A percentile compares a stretch with the other conserved stretches of the same genome.
These are phyloP conservation scores for Fusarium palustre DNA, from an alignment of 2,329 filamentous ascomycete genomes.

Conservation along the genomic window DNA sequence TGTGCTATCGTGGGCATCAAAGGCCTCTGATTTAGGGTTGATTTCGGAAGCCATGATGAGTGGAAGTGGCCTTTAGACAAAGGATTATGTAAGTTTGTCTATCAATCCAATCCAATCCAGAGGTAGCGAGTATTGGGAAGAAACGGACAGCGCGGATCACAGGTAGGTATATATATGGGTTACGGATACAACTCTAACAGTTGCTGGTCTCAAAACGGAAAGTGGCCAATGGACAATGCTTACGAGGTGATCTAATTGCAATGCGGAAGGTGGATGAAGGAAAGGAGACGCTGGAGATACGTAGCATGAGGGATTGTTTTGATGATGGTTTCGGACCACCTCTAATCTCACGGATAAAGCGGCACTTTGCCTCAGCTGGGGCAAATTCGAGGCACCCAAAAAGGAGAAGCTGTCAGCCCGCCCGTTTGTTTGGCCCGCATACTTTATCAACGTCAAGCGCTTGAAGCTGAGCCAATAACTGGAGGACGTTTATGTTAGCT, in stretches of 20 bases:
- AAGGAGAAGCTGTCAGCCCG: conserved; percentile 4
- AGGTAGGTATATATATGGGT: conserved; percentile 23
- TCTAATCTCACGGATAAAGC: conserved; percentile 36
- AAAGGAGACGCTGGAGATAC: conserved; percentile 19
- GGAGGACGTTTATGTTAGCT: background rate
- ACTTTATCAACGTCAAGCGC: background rate
- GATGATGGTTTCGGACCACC: conserved; percentile 6
- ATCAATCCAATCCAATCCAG: background rate
- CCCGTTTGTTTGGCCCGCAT: conserved; percentile 23
- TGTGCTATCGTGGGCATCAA: conserved; percentile 24
- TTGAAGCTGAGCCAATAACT: conserved; percentile 5
- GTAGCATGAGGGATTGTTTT: conserved; percentile 23
- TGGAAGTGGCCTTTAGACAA: background rate
- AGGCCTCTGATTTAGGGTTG: conserved; percentile 30
- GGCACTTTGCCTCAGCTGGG: conserved; percentile 36
- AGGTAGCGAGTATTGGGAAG: background rate
- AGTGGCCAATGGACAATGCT: background rate
- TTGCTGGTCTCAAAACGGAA: conserved; percentile 2
- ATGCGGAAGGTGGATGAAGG: conserved; percentile 31
- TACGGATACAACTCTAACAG: background rate
- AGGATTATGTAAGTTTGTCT: background rate
- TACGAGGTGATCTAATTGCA: conserved; percentile 20
- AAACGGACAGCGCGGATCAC: conserved; percentile 4
- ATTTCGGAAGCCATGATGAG: conserved; percentile 40
- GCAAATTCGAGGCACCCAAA: conserved; percentile 21